These are phyloP conservation scores for Phytophthora litchii DNA, from an alignment of 352 stramenopile species.

Conservation along the genomic window DNA sequence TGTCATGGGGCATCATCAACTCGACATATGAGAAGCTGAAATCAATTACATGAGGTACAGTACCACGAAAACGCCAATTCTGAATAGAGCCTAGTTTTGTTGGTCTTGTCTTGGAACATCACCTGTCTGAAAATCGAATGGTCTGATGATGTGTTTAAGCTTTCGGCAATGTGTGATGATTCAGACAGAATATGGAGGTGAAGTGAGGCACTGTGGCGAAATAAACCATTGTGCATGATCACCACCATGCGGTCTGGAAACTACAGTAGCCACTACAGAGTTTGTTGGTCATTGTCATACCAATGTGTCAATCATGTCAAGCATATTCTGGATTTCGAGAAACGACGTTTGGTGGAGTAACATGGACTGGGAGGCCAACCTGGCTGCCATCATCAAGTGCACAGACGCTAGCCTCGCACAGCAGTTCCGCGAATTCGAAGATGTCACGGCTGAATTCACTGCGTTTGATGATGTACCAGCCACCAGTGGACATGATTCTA, in stretches of 20 bases:
- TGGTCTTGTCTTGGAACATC: background rate
- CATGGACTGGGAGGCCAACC: slow-evolving; percentile 80
- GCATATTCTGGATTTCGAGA: too few relatives aligned
- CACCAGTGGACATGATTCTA: background rate
- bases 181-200: too few relatives aligned
- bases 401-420: slow-evolving; percentile 78
- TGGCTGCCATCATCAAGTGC: slow-evolving; percentile 83
- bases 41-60: slow-evolving; percentile 56
- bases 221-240: too few relatives aligned
- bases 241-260: too few relatives aligned
- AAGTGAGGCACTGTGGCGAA: too few relatives aligned
- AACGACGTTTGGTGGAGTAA: too few relatives aligned
- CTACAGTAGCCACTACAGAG: too few relatives aligned
- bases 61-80: slow-evolving; percentile 1
- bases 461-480: slow-evolving; percentile 7
- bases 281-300: too few relatives aligned
- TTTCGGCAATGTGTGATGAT: too few relatives aligned
- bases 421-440: slow-evolving; percentile 74
- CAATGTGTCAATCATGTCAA: too few relatives aligned
- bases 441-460: slow-evolving; percentile 38
- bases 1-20: slow-evolving; percentile 93
- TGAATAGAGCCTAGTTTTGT: slow-evolving; percentile 9
- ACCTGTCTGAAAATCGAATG: too few relatives aligned
- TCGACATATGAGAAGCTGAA: slow-evolving; percentile 90
- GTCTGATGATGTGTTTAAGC: too few relatives aligned